Evolutionary conservation across 129 eudicot species (phyloP).

Genomic region (Escallonia rubra): DNA sequence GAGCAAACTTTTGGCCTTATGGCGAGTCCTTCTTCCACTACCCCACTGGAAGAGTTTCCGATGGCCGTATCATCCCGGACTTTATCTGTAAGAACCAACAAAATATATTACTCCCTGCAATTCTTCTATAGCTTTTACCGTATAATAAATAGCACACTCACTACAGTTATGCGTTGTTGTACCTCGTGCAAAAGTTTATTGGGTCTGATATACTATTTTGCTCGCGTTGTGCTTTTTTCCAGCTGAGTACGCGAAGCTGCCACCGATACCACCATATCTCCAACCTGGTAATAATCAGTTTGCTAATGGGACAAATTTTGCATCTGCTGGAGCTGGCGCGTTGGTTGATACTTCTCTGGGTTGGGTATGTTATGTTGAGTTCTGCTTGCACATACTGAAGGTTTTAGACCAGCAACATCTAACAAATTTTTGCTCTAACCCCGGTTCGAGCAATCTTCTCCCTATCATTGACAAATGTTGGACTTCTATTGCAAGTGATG

Average conservation of each 20-base stretch:
- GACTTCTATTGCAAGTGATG: too few species aligned
- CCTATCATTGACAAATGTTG: too few species aligned
- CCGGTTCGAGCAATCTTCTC: too few species aligned
- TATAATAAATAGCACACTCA: too few species aligned
- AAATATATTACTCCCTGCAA: neutral
- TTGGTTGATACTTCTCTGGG: conserved; percentile 52
- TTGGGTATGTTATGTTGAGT: conserved; percentile 25
- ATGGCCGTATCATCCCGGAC: conserved; percentile 60
- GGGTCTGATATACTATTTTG: too few species aligned
- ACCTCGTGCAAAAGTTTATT: too few species aligned
- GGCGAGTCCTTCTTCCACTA: conserved; percentile 42
- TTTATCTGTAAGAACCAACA: conserved; percentile 31
- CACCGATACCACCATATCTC: conserved; percentile 45
- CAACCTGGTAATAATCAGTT: conserved; percentile 19
- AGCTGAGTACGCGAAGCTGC: conserved; percentile 56
- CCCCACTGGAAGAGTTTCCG: conserved; percentile 52
- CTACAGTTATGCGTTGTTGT: too few species aligned
- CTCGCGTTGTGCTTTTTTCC: neutral
- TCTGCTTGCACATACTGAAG: too few species aligned
- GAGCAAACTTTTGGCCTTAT: conserved; percentile 32
- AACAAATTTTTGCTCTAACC: too few species aligned
- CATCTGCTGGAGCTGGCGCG: conserved; percentile 72
- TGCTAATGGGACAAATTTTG: conserved; percentile 58
- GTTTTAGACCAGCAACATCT: too few species aligned
- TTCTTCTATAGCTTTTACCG: too few species aligned